Evolutionary conservation across 768 basidiomycete genomes (phyloP).

Genomic region (Aureoboletus auriporus): DNA sequence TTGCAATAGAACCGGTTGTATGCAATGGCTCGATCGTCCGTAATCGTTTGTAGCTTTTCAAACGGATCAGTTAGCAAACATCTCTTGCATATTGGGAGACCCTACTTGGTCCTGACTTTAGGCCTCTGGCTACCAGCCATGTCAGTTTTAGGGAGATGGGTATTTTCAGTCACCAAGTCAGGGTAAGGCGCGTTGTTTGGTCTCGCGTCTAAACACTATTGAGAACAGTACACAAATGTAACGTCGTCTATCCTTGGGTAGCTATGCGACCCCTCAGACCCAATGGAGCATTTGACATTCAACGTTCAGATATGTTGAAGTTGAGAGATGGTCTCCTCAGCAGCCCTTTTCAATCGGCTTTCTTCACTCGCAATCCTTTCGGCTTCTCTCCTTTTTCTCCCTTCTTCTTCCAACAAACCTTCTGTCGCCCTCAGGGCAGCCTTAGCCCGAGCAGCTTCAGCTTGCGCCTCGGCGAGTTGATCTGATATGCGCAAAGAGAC

Average conservation of each 20-base stretch:
- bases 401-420: constrained; percentile 58
- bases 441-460: constrained; percentile 54
- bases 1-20: constrained; percentile 82
- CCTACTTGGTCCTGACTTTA: constrained; percentile 46
- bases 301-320: constrained; percentile 21
- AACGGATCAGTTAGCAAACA: constrained; percentile 8
- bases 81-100: neutral
- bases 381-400: constrained; percentile 51
- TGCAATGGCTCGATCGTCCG: constrained; percentile 76
- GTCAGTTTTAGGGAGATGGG: neutral
- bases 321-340: constrained; percentile 47
- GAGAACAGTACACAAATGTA: neutral
- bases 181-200: neutral
- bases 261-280: neutral
- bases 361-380: constrained; percentile 52
- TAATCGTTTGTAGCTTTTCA: constrained; percentile 66
- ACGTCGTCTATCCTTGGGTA: constrained; percentile 8
- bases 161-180: no score
- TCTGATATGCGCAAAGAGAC: constrained; percentile 63
- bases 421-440: constrained; percentile 54
- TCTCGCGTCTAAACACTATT: neutral
- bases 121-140: constrained; percentile 27
- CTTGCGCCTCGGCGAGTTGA: constrained; percentile 62
- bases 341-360: constrained; percentile 39
- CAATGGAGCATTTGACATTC: neutral